Percentiles rank a stretch among this genome's conserved stretches.
Evolutionary conservation across 73 alveolate genomes (phyloP).

Genomic region (Diophrys sp.): DNA sequence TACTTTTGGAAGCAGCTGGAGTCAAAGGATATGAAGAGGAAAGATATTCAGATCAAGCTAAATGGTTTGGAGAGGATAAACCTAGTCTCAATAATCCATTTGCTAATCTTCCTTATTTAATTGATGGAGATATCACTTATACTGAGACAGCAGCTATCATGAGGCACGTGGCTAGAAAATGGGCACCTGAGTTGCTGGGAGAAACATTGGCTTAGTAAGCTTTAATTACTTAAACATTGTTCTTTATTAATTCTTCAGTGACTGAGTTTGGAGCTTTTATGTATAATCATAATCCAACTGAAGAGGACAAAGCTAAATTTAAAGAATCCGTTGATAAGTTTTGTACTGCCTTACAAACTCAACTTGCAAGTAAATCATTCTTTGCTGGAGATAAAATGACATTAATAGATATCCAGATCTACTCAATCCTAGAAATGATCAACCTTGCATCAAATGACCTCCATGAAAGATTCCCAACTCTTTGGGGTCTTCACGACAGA

Average conservation of each 20-base stretch:
- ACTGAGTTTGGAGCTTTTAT: background rate
- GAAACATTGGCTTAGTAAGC: constrained; percentile 6
- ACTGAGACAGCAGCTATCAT: constrained; percentile 36
- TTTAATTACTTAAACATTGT: constrained; percentile 4
- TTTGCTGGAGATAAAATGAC: background rate
- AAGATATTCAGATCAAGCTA: background rate
- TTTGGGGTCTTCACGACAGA: background rate
- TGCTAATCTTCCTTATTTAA: constrained; percentile 43
- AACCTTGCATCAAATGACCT: background rate
- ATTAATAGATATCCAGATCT: background rate
- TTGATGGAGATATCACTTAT: constrained; percentile 30
- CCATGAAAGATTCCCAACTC: background rate
- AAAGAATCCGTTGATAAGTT: background rate
- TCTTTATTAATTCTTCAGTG: background rate
- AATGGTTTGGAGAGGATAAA: constrained; percentile 22
- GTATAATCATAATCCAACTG: constrained; percentile 15
- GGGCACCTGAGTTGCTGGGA: constrained; percentile 48
- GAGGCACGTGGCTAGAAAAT: constrained; percentile 23
- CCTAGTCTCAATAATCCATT: background rate
- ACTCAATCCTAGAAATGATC: background rate
- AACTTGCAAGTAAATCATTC: background rate
- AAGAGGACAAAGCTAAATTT: background rate
- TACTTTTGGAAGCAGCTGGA: constrained; percentile 1
- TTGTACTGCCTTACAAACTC: background rate
- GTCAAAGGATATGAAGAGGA: constrained; percentile 1